Evolutionary conservation across 1,284 basidiomycete genomes (phyloP), one percentile per base, ranked within the genome.

Genomic region (Puccinia brachypodii): DNA sequence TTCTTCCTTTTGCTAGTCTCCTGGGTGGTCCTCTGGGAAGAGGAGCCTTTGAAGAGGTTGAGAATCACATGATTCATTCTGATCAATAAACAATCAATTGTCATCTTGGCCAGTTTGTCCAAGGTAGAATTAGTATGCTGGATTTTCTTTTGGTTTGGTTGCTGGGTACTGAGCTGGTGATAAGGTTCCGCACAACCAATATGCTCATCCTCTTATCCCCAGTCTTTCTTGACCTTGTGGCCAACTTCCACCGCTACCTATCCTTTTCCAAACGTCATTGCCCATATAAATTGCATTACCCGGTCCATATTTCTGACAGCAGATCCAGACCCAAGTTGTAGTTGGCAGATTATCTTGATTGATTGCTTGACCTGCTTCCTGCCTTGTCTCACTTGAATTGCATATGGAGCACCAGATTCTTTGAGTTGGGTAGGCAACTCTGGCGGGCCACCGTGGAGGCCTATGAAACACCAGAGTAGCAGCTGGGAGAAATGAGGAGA

Each of bases 41-140:
- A n/a, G 9, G 53, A 42, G 0, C n/a, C 22, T 44, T 53, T 42
- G 36, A 44, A 38, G 16, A 79, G 44, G 50, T 22, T 71, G 11
- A 62, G 33, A 33, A 80, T 53, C 3, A 73, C 25, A 69, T 80
- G 56, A 31, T 69, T 28, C n/a, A 53, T 25, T 42, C 77, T 69
- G 31, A 80, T 80, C 28, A 53, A 28, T 44, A 80, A 60, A 68
- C 77, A 80, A 36, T 64, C 36, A 16, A 80, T 80, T 16, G 77
- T 80, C 53, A 73, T 72, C 50, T 47, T 73, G n/a, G 77, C 77
- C 11, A 80, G 36, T 50, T 72, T 60, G 38, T 80, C 77, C 38
- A 80, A 38, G 4, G 77, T 80, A 4, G 42, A 58, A 69, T 42
- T 71, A 2, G 31, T 8, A 2, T 25, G 13, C 16, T 40, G 47